Evolutionary conservation across 164 flowering plant genomes (phyloP).

Genomic region (Piper betle): DNA sequence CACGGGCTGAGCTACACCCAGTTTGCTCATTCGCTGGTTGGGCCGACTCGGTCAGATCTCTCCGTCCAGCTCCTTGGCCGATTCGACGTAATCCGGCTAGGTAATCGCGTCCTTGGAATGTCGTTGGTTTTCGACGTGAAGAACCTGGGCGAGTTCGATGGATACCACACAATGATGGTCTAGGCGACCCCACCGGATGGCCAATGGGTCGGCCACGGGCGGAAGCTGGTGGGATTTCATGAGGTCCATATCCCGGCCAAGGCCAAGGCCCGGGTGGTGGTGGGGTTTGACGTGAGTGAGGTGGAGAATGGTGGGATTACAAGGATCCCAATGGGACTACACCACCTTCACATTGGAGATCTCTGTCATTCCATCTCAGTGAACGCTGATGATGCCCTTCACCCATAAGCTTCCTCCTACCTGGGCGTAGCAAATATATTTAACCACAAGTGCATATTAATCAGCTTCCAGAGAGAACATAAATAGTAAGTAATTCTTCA

Average conservation of each 20-base stretch:
- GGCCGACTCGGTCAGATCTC: conserved; percentile 26
- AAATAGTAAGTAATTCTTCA: too few species aligned
- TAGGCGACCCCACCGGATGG: conserved; percentile 58
- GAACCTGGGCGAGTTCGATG: conserved; percentile 54
- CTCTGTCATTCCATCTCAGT: conserved; percentile 49
- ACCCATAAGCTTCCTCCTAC: too few species aligned
- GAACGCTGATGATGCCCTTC: conserved; percentile 13
- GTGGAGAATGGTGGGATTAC: conserved; percentile 58
- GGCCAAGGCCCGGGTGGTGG: conserved; percentile 22
- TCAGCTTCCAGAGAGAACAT: too few species aligned
- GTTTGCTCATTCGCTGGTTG: conserved; percentile 36
- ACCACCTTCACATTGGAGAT: conserved; percentile 51
- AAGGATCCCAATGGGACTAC: conserved; percentile 73
- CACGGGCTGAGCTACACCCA: conserved; percentile 71
- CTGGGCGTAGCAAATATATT: too few species aligned
- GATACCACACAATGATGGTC: conserved; percentile 55
- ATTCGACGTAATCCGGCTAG: conserved; percentile 16
- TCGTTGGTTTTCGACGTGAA: conserved; percentile 40
- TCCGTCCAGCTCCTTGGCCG: conserved; percentile 42
- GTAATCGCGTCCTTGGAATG: conserved; percentile 35
- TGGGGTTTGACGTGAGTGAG: conserved; percentile 62
- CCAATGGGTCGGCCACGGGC: conserved; percentile 43
- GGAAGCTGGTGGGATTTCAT: conserved; percentile 63
- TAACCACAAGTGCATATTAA: too few species aligned
- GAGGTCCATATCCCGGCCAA: conserved; percentile 44